Evolutionary conservation across 2,329 filamentous ascomycete species (phyloP).

Genomic region (Davidsoniella eucalypti): DNA sequence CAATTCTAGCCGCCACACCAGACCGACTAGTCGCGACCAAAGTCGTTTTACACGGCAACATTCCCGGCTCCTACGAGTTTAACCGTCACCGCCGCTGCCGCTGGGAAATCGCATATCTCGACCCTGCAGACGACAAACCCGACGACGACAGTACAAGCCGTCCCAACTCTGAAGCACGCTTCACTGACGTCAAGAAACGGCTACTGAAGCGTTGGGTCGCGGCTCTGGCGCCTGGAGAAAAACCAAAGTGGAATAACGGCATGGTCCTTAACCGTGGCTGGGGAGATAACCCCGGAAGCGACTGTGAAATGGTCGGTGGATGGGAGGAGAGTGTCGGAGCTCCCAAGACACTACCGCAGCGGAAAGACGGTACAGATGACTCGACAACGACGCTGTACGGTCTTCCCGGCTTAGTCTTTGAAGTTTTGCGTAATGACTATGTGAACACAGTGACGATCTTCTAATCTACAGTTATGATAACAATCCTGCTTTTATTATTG

Average conservation of each 20-base stretch:
- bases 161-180: constrained; percentile 62
- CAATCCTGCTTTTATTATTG: not conserved
- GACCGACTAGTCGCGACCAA: constrained; percentile 75
- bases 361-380: constrained; percentile 36
- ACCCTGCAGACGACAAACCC: not conserved
- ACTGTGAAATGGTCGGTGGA: constrained; percentile 66
- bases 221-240: constrained; percentile 40
- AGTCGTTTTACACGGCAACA: constrained; percentile 82
- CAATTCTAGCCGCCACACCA: constrained; percentile 24
- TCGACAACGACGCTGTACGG: constrained; percentile 73
- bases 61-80: constrained; percentile 91
- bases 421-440: constrained; percentile 82
- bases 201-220: constrained; percentile 56
- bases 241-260: constrained; percentile 39
- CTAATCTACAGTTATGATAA: constrained; percentile 25
- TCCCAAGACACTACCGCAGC: constrained; percentile 26
- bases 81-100: constrained; percentile 81
- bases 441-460: constrained; percentile 85
- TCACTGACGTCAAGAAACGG: constrained; percentile 51
- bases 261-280: constrained; percentile 87
- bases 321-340: constrained; percentile 57
- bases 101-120: constrained; percentile 57
- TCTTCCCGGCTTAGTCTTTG: constrained; percentile 86
- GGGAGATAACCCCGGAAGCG: constrained; percentile 82
- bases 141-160: not conserved